Conservation (phyloP, 1,284 basidiomycete species). For the Volvariella volvacea region DNA sequence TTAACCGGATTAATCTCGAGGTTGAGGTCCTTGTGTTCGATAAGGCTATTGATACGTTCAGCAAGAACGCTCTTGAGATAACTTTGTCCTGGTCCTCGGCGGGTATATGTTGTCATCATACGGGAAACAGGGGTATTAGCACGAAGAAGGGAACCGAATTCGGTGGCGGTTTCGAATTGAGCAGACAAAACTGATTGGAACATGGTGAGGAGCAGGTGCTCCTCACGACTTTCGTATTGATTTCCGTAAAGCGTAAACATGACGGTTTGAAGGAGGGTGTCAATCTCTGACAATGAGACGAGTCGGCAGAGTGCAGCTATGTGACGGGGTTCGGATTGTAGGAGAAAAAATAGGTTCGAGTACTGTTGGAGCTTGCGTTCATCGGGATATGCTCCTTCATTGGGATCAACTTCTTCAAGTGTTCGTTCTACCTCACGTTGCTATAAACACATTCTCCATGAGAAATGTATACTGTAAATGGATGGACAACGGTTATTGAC, state of each 20-base stretch:
- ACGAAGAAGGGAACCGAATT: conserved; percentile 94
- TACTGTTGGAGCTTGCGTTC: conserved; percentile 94
- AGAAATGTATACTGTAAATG: background rate
- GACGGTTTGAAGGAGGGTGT: conserved; percentile 97
- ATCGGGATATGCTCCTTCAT: conserved; percentile 86
- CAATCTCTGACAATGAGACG: conserved; percentile 93
- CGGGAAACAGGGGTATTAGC: conserved; percentile 98
- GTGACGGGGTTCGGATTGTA: conserved; percentile 96
- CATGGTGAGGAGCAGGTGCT: conserved; percentile 98
- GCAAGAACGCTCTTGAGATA: conserved; percentile 96
- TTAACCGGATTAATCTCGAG: conserved; percentile 98
- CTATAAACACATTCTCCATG: conserved; percentile 27
- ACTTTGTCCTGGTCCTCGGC: conserved; percentile 94
- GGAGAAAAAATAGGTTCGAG: conserved; percentile 96
- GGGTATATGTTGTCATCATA: conserved; percentile 99
- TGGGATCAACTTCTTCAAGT: conserved; percentile 90
- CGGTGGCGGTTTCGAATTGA: conserved; percentile 97
- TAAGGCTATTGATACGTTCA: conserved; percentile 95
- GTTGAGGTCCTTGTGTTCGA: conserved; percentile 98
- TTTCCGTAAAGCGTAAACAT: conserved; percentile 99
- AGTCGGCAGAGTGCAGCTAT: conserved; percentile 96
- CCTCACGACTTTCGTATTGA: conserved; percentile 98
- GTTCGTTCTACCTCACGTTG: conserved; percentile 93
- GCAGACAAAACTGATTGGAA: conserved; percentile 97
- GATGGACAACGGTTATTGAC: conserved; percentile 39